These are phyloP conservation scores for Phalaenopsis equestris DNA, from an alignment of 106 monocot species.

Conservation along the genomic window DNA sequence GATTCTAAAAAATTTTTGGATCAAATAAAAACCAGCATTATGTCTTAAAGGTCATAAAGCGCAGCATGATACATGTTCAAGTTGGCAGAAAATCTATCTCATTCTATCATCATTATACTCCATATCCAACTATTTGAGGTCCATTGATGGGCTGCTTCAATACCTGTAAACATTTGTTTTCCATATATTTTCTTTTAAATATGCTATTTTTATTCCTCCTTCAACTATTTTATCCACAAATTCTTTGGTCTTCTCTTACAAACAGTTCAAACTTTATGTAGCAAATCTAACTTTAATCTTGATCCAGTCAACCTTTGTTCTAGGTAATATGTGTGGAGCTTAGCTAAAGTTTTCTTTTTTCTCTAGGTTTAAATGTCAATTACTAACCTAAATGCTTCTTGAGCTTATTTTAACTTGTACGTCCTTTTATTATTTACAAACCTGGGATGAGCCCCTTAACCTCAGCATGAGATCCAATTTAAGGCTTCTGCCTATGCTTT, in stretches of 20 bases:
- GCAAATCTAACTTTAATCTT: neutral
- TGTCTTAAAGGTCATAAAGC: neutral
- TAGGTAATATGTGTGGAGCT: neutral
- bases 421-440: too few species aligned
- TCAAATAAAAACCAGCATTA: neutral
- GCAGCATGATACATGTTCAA: neutral
- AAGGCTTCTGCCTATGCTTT: too few species aligned
- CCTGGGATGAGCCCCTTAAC: too few species aligned
- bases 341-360: neutral
- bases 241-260: neutral
- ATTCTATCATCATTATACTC: neutral
- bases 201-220: neutral
- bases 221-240: neutral
- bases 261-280: neutral
- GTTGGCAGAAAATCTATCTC: neutral
- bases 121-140: neutral
- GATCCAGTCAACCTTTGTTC: neutral
- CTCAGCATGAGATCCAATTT: too few species aligned
- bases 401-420: neutral
- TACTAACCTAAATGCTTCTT: neutral
- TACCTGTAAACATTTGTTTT: neutral
- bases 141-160: neutral
- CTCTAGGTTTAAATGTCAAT: neutral
- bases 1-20: too few species aligned
- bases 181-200: too few species aligned